Evolutionary conservation across 768 basidiomycete genomes (phyloP), one percentile per base, ranked within the genome.

Genomic region (Cantharellus anzutake): DNA sequence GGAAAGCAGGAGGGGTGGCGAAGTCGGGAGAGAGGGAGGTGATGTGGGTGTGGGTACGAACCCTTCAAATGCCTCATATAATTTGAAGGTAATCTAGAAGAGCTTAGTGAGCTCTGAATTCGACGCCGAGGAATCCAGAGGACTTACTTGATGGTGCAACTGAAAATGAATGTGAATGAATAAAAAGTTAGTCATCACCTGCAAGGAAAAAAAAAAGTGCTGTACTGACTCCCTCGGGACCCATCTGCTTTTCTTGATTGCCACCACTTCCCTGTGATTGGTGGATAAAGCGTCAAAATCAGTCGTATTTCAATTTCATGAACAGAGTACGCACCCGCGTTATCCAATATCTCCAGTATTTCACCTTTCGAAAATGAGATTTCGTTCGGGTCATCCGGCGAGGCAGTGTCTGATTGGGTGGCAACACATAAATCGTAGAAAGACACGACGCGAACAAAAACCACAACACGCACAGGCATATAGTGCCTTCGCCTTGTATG

Each of bases 331-430:
- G 11, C 11, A 48, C 44, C 87, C 66, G 87, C 81, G 71, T 89
- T 91, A 72, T 98, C 93, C 60, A 92, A 70, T 59, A 98, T 85
- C 63, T 96, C 91, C 63, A 98, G 78, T 44, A 90, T 75, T 67
- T 97, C 94, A 59, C 91, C 90, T 70, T 97, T 97, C 57, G 73
- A 67, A 71, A 99, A 97, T 55, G 88, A 87, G 44, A 99, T 85
- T 72, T 99, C 96, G 67, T 88, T 96, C 7, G 93, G 88, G 70
- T 99, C 96, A 60, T 97, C 93, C 38, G 86, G 74, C 2, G 86
- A 89, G n/a, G 92, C 94, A 56, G 79, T 80, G 73, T 99, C 94
- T 98, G 71, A 38, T 5, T 37, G 4, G 5, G 42, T 11, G 11
- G 29, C 2, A 14, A 37, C 14, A 50, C 38, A 4, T 7, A 44